Evolutionary conservation across 768 basidiomycete genomes (phyloP).

Genomic region (Neoboletus brunneissimus): DNA sequence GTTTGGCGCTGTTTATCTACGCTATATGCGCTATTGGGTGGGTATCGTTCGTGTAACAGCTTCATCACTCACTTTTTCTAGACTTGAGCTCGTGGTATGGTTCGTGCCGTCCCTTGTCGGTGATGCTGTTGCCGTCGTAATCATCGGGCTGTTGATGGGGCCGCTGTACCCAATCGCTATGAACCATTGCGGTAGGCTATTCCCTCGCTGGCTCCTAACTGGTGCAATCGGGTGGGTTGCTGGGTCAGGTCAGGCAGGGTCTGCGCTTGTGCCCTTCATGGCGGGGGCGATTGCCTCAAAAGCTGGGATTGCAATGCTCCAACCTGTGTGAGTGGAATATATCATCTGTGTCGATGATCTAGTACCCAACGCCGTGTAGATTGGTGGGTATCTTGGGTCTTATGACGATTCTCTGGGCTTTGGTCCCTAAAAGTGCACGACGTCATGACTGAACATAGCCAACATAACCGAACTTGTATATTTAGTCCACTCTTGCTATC

Average conservation of each 20-base stretch:
- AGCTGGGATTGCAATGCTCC: slow-evolving; percentile 43
- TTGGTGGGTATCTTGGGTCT: slow-evolving; percentile 38
- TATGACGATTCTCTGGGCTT: slow-evolving; percentile 39
- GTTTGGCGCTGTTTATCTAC: slow-evolving; percentile 29
- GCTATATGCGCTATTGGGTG: slow-evolving; percentile 31
- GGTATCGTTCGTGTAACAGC: not conserved
- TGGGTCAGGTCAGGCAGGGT: slow-evolving; percentile 50
- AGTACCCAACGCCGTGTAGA: not conserved
- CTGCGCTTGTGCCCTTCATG: slow-evolving; percentile 50
- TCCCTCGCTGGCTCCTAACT: slow-evolving; percentile 36
- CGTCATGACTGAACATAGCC: slow-evolving; percentile 2
- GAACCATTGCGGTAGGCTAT: slow-evolving; percentile 34
- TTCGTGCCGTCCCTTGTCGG: slow-evolving; percentile 63
- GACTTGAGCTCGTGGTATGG: slow-evolving; percentile 69
- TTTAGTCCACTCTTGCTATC: not conserved
- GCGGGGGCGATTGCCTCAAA: slow-evolving; percentile 43
- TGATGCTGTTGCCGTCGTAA: slow-evolving; percentile 58
- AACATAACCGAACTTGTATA: not conserved
- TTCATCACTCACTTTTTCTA: slow-evolving; percentile 18
- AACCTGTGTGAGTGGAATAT: slow-evolving; percentile 43
- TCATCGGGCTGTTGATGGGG: slow-evolving; percentile 68
- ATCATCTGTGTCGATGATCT: not conserved
- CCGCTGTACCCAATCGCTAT: slow-evolving; percentile 66
- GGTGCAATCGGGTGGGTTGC: slow-evolving; percentile 50
- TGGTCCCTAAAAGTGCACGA: slow-evolving; percentile 31